Base-by-base conservation (phyloP, 1,284 basidiomycete genomes). In the Mycena citricolor region DNA sequence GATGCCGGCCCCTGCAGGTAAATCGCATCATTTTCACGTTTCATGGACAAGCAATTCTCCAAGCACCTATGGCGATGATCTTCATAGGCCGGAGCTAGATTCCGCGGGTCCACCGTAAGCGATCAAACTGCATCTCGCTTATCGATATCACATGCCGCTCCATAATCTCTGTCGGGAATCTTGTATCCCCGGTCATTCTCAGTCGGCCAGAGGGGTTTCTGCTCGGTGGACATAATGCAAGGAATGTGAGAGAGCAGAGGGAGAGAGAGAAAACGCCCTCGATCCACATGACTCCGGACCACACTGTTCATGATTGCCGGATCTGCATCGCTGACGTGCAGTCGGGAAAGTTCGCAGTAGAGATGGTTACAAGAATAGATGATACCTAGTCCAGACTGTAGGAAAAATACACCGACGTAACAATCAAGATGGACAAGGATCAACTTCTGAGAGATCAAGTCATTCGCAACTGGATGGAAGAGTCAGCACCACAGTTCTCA, bases 381-480 rank as follows among this genome's bases (percentile, higher is more conserved):
- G n/a, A n/a, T n/a, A n/a, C n/a, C n/a, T n/a, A n/a, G n/a, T n/a
- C n/a, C n/a, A n/a, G n/a, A n/a, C n/a, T n/a, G n/a, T n/a, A n/a
- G n/a, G n/a, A n/a, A n/a, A n/a, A n/a, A n/a, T n/a, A n/a, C n/a
- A n/a, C n/a, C n/a, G n/a, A n/a, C n/a, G n/a, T n/a, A n/a, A n/a
- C n/a, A n/a, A n/a, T n/a, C n/a, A n/a, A n/a, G n/a, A n/a, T n/a
- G n/a, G n/a, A n/a, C n/a, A n/a, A n/a, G n/a, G n/a, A n/a, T n/a
- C n/a, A n/a, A n/a, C n/a, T n/a, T n/a, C n/a, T n/a, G n/a, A n/a
- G n/a, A n/a, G n/a, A 74, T 55, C 36, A 75, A 58, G 32, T 66
- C 62, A 53, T 71, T 75, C 12, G 68, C 73, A 5, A 69, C 70
- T 49, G 54, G 60, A 44, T 71, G 28, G 2, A 13, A 22, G 8